Percentiles rank a stretch among this genome's conserved stretches.
These are phyloP conservation scores for Scenedesmus sp. DNA, from an alignment of 163 green algal genomes.

Conservation along the genomic window DNA sequence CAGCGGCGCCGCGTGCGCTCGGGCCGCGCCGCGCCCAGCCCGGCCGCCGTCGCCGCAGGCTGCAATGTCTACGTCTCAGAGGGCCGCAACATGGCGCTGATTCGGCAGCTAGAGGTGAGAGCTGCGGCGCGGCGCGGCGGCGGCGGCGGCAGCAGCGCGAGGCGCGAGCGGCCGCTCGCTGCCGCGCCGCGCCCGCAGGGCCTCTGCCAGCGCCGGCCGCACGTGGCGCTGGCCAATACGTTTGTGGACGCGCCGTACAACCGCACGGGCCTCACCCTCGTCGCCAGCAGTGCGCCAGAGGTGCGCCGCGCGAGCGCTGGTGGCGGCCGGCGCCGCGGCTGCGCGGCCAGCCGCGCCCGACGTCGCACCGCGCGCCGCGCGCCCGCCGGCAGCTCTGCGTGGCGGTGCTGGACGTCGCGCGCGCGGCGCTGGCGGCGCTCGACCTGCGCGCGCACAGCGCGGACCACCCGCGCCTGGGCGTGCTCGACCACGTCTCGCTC, in stretches of 20 bases:
- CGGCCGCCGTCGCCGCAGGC: conserved; percentile 45
- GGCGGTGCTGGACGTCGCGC: conserved; percentile 50
- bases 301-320: not conserved
- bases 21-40: too few relatives aligned
- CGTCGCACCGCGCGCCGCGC: too few relatives aligned
- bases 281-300: conserved; percentile 20
- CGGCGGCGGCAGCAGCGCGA: not conserved
- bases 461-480: conserved; percentile 79
- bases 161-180: not conserved
- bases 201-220: not conserved
- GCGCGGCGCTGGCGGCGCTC: conserved; percentile 62
- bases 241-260: conserved; percentile 85
- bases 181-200: not conserved
- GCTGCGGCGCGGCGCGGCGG: not conserved
- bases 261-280: conserved; percentile 78
- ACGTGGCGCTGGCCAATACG: conserved; percentile 54
- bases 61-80: conserved; percentile 82
- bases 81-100: conserved; percentile 51
- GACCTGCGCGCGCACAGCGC: conserved; percentile 72
- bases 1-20: too few relatives aligned
- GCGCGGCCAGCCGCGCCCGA: too few relatives aligned
- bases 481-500: conserved; percentile 84
- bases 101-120: conserved; percentile 54
- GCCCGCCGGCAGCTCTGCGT: conserved; percentile 46
- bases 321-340: too few relatives aligned